Conservation (phyloP, 1,139 yeast genomes). For the Geotrichum macrosporum region DNA sequence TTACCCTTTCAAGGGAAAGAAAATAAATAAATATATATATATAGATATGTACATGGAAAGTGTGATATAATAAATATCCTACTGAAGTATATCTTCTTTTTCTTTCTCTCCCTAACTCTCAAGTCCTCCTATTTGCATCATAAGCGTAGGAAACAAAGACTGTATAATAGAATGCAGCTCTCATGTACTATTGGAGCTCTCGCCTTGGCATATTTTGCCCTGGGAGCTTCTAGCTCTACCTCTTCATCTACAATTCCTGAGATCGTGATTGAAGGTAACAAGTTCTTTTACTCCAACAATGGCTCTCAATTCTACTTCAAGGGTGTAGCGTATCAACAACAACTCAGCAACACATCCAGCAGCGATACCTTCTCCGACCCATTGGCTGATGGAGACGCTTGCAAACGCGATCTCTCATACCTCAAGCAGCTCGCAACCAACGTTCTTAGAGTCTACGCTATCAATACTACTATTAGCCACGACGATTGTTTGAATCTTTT, state of each 20-base stretch:
- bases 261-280: slow-evolving; percentile 43
- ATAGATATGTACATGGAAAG: too few relatives aligned
- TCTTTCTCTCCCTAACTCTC: too few relatives aligned
- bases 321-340: slow-evolving; percentile 81
- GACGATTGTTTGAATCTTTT: slow-evolving; percentile 84
- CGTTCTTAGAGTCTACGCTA: slow-evolving; percentile 81
- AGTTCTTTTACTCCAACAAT: slow-evolving; percentile 73
- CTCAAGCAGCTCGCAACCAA: slow-evolving; percentile 75
- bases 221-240: too few relatives aligned
- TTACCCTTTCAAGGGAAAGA: too few relatives aligned
- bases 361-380: slow-evolving; percentile 60
- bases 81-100: too few relatives aligned
- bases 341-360: slow-evolving; percentile 52
- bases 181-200: too few relatives aligned
- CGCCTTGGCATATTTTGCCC: too few relatives aligned
- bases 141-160: too few relatives aligned
- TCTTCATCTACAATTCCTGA: slow-evolving; percentile 24
- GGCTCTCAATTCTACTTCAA: slow-evolving; percentile 78
- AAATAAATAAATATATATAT: too few relatives aligned
- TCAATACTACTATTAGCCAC: slow-evolving; percentile 76
- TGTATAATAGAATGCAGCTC: too few relatives aligned
- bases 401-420: slow-evolving; percentile 68
- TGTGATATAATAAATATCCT: too few relatives aligned
- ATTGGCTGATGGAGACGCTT: slow-evolving; percentile 57
- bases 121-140: too few relatives aligned